Base-by-base conservation (phyloP, 73 alveolate genomes). In the Paraurostyla sp. region DNA sequence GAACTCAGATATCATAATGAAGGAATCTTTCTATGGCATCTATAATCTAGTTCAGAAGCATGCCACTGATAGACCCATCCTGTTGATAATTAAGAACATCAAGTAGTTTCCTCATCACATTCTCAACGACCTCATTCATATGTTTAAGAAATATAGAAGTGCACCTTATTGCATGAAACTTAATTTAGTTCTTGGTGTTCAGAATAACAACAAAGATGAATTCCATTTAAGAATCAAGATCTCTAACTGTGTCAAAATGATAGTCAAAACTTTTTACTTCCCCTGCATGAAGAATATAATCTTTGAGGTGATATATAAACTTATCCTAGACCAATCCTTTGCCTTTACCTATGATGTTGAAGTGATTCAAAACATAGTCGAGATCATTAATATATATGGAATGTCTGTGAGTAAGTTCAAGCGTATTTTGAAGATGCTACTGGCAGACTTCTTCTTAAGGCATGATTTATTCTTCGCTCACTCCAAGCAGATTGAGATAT, bases 131-230 rank as follows among this genome's bases (percentile, higher is more conserved):
- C 76, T 89, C 0, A 68, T 89, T 36, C 88, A 89, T 46, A 33
- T 89, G 25, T 46, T 89, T 13, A 60, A 89, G 83, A 89, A 89
- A 36, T 89, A 80, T 62, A 65, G 94, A 48, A 58, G 30, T 3
- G 29, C 82, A 0, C 81, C 68, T 32, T 75, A 89, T 45, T 0
- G 22, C 3, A 48, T 89, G 50, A 89, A 89, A 45, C 60, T 89
- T 15, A 71, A 85, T 48, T 30, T 89, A 29, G 81, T 89, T 87
- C 57, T 89, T 0, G 94, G 94, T 27, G 88, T 89, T 23, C 62
- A 80, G 84, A 89, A 52, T 50, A 89, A 89, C 51, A 75, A 75
- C 85, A 58, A 32, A 49, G 94, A 89, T 33, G 94, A 89, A 52
- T 45, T 89, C 20, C 75, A 43, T 43, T 13, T 76, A 20, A 89